Evolutionary conservation across 176 grass and related monocot genomes (phyloP).

Genomic region (Musa acuminata): DNA sequence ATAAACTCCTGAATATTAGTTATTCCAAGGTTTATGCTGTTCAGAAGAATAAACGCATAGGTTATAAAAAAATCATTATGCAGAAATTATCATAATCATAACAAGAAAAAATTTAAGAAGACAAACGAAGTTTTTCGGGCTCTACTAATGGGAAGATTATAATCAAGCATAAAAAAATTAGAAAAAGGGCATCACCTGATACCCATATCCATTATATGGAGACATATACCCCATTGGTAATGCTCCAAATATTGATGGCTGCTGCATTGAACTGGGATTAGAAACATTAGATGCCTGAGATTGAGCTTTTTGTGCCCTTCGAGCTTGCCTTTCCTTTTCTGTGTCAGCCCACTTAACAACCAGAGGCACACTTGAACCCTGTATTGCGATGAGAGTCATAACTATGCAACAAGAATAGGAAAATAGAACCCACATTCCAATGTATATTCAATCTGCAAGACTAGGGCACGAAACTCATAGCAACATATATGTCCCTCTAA

Average conservation of each 20-base stretch:
- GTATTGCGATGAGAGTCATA: neutral
- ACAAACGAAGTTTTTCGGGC: too few species aligned
- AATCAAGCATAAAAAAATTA: neutral
- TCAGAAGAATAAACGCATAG: too few species aligned
- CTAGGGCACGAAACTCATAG: neutral
- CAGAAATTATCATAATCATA: too few species aligned
- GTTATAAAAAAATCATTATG: too few species aligned
- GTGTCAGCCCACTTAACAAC: slow-evolving; percentile 99
- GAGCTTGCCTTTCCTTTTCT: slow-evolving; percentile 91
- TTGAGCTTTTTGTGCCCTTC: slow-evolving; percentile 93
- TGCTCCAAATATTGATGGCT: slow-evolving; percentile 83
- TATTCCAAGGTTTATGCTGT: too few species aligned
- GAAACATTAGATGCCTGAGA: slow-evolving; percentile 46
- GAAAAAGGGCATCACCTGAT: slow-evolving; percentile 43
- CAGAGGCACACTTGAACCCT: slow-evolving; percentile 96
- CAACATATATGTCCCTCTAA: neutral
- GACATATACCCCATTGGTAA: slow-evolving; percentile 90
- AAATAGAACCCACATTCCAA: neutral
- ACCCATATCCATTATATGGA: slow-evolving; percentile 86
- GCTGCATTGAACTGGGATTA: slow-evolving; percentile 53
- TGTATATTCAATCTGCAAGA: neutral
- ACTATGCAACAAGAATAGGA: neutral
- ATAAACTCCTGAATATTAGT: too few species aligned
- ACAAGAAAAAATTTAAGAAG: too few species aligned
- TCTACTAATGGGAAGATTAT: too few species aligned